Conservation (phyloP, 352 stramenopile genomes). For the Phytophthora lateralis region DNA sequence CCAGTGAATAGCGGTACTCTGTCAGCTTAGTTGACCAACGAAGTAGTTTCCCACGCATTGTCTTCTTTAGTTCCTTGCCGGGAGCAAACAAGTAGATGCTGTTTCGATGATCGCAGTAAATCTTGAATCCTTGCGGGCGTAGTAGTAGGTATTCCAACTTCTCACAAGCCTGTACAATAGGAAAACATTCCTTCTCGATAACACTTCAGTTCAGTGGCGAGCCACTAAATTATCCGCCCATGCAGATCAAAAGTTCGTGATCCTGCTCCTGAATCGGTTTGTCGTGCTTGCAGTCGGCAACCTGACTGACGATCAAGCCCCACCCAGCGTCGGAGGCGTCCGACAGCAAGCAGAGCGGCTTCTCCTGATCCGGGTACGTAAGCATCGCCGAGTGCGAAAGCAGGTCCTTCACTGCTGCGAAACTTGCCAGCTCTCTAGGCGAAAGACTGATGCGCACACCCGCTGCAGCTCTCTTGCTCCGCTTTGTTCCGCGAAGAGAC, state of each 20-base stretch:
- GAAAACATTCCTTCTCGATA: conserved; percentile 5
- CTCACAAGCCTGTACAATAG: conserved; percentile 1
- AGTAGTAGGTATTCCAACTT: neutral
- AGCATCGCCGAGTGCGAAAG: neutral
- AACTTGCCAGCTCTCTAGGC: neutral
- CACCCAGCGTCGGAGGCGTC: conserved; percentile 5
- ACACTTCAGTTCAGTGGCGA: conserved; percentile 12
- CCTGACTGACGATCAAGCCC: conserved; percentile 1
- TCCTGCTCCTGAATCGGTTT: neutral
- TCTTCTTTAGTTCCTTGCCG: neutral
- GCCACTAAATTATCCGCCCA: neutral
- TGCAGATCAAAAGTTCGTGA: conserved; percentile 5
- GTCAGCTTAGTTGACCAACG: conserved; percentile 3
- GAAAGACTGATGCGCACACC: conserved; percentile 5
- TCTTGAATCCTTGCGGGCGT: conserved; percentile 1
- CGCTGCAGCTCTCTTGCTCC: conserved; percentile 13
- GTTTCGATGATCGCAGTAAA: conserved; percentile 3
- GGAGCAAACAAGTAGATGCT: too few species aligned
- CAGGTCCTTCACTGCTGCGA: conserved; percentile 1
- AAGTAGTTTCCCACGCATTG: neutral
- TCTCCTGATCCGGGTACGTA: neutral
- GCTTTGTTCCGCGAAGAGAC: neutral
- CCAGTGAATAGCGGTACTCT: conserved; percentile 8
- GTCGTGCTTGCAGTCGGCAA: neutral
- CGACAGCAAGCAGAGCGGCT: neutral